phyloP scores from a whole-genome alignment of 2,329 filamentous ascomycete species.

The Calonectria fujianensis region DNA sequence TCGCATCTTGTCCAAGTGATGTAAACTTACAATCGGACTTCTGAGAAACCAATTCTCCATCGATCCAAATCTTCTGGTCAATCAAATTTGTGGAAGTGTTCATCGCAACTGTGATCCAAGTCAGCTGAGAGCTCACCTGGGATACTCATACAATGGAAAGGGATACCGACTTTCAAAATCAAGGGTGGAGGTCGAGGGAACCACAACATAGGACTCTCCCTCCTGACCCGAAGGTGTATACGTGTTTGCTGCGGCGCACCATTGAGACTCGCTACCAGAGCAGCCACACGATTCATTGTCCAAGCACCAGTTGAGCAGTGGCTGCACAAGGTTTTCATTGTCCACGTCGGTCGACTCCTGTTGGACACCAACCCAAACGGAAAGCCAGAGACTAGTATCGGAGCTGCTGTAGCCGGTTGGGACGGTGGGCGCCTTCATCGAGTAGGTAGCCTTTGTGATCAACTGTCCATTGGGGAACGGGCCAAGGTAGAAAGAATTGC shows the following conservation, averaged over 20 bases:
- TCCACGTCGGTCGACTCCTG: slow-evolving; percentile 1
- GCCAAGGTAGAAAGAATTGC: slow-evolving; percentile 21
- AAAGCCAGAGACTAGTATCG: slow-evolving; percentile 2
- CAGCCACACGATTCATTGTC: slow-evolving; percentile 15
- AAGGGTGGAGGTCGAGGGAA: not conserved
- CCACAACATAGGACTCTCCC: slow-evolving; percentile 9
- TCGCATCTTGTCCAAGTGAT: no score
- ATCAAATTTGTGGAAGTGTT: not conserved
- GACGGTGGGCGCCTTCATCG: slow-evolving; percentile 14
- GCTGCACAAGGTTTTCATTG: slow-evolving; percentile 15
- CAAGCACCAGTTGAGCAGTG: slow-evolving; percentile 13
- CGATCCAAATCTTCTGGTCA: slow-evolving; percentile 14
- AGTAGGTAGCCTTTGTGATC: slow-evolving; percentile 6
- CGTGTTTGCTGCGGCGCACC: slow-evolving; percentile 10
- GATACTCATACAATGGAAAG: not conserved
- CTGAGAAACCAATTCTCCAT: slow-evolving; percentile 10
- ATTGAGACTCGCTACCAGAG: not conserved
- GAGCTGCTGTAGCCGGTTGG: slow-evolving; percentile 11
- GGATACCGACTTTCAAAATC: not conserved
- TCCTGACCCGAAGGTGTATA: slow-evolving; percentile 1
- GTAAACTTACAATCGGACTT: not conserved
- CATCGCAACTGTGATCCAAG: not conserved
- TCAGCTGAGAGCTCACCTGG: not conserved
- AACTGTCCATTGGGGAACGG: slow-evolving; percentile 7
- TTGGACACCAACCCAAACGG: not conserved